A percentile compares a stretch with the other conserved stretches of the same genome.
Conservation (phyloP, 176 grass and related monocot genomes). For the Juncus effusus region DNA sequence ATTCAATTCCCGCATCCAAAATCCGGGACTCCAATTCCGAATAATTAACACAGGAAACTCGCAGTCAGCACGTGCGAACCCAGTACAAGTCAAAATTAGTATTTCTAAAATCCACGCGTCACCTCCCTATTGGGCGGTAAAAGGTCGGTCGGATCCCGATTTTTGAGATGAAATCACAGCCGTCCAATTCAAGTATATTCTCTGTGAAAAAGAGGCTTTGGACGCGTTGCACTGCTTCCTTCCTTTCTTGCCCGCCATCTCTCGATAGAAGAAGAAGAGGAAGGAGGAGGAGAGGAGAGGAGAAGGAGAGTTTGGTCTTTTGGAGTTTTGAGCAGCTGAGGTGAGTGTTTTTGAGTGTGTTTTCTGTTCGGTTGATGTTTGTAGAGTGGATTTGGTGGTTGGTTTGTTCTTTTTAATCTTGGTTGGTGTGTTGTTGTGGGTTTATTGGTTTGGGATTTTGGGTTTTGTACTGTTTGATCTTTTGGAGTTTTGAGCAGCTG, state of each 20-base stretch:
- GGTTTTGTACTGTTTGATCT: too few relatives aligned
- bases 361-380: background rate
- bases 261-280: too few relatives aligned
- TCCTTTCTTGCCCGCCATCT: background rate
- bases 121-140: background rate
- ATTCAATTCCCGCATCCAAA: too few relatives aligned
- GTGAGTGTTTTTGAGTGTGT: background rate
- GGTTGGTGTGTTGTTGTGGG: too few relatives aligned
- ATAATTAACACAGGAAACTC: too few relatives aligned
- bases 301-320: background rate
- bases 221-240: too few relatives aligned
- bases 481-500: too few relatives aligned
- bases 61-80: too few relatives aligned
- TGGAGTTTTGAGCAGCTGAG: background rate
- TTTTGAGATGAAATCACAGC: background rate
- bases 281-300: too few relatives aligned
- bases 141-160: background rate
- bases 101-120: background rate
- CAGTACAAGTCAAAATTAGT: too few relatives aligned
- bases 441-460: too few relatives aligned
- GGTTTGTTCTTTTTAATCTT: background rate
- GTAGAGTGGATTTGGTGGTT: background rate
- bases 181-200: slow-evolving; percentile 3
- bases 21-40: too few relatives aligned
- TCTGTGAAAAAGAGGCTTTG: background rate